Conservation (phyloP, 805 yeast genomes). For the Lipomyces sp. region DNA sequence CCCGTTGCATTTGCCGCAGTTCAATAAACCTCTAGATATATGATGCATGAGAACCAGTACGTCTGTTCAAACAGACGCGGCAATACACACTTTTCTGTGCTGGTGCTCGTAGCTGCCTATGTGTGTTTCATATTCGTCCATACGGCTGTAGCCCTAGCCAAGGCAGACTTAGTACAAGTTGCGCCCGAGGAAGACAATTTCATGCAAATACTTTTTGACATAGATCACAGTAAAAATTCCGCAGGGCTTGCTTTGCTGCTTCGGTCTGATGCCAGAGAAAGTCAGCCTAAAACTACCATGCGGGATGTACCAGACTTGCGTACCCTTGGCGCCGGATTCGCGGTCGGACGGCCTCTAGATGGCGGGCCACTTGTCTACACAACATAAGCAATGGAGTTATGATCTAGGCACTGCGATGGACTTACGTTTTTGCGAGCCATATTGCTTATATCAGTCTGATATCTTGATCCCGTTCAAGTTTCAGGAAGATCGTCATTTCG, state of each 20-base stretch:
- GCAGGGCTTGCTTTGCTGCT: slow-evolving; percentile 28
- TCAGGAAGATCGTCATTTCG: too few species aligned
- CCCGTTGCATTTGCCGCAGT: slow-evolving; percentile 25
- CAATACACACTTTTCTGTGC: slow-evolving; percentile 26
- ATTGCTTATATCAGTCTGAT: too few species aligned
- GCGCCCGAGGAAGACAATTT: background rate
- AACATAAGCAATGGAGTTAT: too few species aligned
- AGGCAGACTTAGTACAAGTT: background rate
- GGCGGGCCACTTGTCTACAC: background rate
- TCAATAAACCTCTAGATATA: slow-evolving; percentile 19
- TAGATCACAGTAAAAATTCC: slow-evolving; percentile 24
- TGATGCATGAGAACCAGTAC: too few species aligned
- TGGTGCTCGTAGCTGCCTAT: slow-evolving; percentile 28
- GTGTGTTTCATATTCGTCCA: slow-evolving; percentile 29
- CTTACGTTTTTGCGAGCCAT: too few species aligned
- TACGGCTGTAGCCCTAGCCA: slow-evolving; percentile 26
- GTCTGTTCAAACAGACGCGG: too few species aligned
- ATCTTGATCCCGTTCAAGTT: too few species aligned
- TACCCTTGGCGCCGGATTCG: slow-evolving; percentile 20
- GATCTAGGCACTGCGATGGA: too few species aligned
- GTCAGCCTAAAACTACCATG: background rate
- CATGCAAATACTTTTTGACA: slow-evolving; percentile 22
- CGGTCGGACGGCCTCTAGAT: slow-evolving; percentile 5
- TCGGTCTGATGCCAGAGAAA: slow-evolving; percentile 16
- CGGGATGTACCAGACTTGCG: background rate